Evolutionary conservation across 2,329 filamentous ascomycete species (phyloP).

Genomic region (Microsporum canis): DNA sequence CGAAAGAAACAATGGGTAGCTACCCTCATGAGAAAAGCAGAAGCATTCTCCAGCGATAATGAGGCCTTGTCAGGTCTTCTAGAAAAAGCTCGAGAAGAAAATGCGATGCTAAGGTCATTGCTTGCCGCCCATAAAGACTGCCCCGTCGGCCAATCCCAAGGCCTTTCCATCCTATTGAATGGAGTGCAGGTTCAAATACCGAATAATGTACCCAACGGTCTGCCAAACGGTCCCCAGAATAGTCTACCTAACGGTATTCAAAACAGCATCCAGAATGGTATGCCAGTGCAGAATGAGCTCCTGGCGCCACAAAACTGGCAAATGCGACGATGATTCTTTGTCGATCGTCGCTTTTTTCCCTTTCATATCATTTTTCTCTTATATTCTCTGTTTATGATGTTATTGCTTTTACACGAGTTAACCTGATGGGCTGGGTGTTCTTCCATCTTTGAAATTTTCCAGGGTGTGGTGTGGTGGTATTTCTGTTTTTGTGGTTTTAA

Average conservation of each 20-base stretch:
- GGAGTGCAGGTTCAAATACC: neutral
- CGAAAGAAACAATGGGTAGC: constrained; percentile 98
- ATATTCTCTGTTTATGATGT: neutral
- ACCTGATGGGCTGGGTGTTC: neutral
- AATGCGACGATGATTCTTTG: neutral
- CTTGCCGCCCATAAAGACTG: constrained; percentile 94
- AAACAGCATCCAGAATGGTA: neutral
- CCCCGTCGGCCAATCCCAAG: constrained; percentile 79
- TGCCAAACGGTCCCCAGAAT: neutral
- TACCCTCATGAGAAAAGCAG: constrained; percentile 88
- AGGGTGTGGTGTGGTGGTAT: neutral
- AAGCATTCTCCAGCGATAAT: constrained; percentile 84
- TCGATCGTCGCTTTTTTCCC: neutral
- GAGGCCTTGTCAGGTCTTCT: constrained; percentile 77
- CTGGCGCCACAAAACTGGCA: constrained; percentile 1
- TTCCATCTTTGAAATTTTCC: neutral
- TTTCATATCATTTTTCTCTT: neutral
- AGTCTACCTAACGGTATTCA: neutral
- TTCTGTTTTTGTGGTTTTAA: neutral
- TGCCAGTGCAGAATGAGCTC: neutral
- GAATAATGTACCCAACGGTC: neutral
- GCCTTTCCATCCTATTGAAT: constrained; percentile 39
- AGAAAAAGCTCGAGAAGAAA: constrained; percentile 74
- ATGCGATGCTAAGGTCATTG: constrained; percentile 87
- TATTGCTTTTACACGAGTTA: neutral